phyloP scores from a whole-genome alignment of 192 early-diverging fungal genomes.

The Coemansia sp. region DNA sequence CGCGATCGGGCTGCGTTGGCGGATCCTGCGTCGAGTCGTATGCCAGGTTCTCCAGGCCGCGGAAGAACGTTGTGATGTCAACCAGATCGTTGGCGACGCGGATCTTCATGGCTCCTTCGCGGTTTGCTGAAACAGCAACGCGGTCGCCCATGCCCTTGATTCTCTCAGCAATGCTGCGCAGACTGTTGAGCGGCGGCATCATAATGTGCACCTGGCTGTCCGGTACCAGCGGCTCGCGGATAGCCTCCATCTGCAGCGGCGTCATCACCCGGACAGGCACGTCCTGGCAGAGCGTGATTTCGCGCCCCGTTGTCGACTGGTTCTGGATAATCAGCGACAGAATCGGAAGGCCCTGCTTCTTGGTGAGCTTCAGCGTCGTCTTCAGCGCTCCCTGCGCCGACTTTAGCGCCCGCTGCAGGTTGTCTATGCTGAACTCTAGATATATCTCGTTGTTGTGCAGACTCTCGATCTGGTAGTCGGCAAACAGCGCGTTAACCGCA shows the following conservation, averaged over 20 bases:
- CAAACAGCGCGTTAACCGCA: constrained; percentile 58
- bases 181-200: constrained; percentile 67
- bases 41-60: constrained; percentile 61
- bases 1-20: constrained; percentile 29
- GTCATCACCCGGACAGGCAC: constrained; percentile 62
- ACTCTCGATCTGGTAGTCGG: constrained; percentile 70
- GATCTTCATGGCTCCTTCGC: constrained; percentile 64
- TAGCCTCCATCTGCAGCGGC: constrained; percentile 56
- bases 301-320: constrained; percentile 30
- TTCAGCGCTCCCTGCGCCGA: constrained; percentile 58
- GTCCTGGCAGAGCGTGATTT: constrained; percentile 58
- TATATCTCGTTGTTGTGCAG: constrained; percentile 70
- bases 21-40: constrained; percentile 55
- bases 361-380: constrained; percentile 64
- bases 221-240: constrained; percentile 62
- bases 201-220: constrained; percentile 72
- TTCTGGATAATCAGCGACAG: constrained; percentile 36
- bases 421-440: constrained; percentile 67
- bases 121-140: constrained; percentile 71
- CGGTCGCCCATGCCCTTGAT: constrained; percentile 64
- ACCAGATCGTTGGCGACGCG: constrained; percentile 62
- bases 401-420: constrained; percentile 64
- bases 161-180: constrained; percentile 68
- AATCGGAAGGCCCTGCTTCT: constrained; percentile 51
- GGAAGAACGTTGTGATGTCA: constrained; percentile 61